Evolutionary conservation across 192 early-diverging fungal genomes (phyloP).

Genomic region (Gaertneriomyces semiglobifer): DNA sequence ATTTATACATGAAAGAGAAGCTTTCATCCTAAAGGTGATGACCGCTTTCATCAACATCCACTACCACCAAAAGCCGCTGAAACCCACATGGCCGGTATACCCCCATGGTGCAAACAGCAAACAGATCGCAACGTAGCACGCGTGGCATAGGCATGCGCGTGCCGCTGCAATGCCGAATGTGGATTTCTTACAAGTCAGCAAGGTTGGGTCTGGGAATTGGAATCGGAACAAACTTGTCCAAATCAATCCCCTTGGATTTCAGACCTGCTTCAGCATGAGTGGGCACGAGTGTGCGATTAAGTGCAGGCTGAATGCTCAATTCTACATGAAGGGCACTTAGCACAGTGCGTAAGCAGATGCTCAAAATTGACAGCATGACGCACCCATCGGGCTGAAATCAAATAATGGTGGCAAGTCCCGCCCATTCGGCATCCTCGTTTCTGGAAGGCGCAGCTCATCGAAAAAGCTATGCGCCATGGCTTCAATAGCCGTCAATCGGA

Average conservation of each 20-base stretch:
- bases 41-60: too few species aligned
- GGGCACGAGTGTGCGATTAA: constrained; percentile 78
- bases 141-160: too few species aligned
- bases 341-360: constrained; percentile 1
- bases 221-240: constrained; percentile 69
- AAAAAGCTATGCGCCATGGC: constrained; percentile 95
- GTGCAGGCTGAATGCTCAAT: constrained; percentile 80
- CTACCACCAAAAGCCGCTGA: too few species aligned
- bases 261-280: constrained; percentile 67
- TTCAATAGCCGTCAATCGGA: constrained; percentile 80
- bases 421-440: constrained; percentile 78
- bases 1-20: too few species aligned
- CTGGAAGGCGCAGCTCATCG: constrained; percentile 89
- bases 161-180: not conserved
- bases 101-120: too few species aligned
- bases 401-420: constrained; percentile 83
- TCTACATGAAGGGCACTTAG: constrained; percentile 45
- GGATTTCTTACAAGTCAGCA: constrained; percentile 8
- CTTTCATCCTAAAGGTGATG: too few species aligned
- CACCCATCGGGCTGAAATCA: constrained; percentile 80
- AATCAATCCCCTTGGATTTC: constrained; percentile 65
- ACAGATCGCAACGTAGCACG: too few species aligned
- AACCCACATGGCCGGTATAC: too few species aligned
- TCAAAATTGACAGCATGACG: constrained; percentile 1
- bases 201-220: constrained; percentile 43